phyloP scores from a whole-genome alignment of 495 filamentous ascomycete genomes.

The Pseudotulostoma volvatum region DNA sequence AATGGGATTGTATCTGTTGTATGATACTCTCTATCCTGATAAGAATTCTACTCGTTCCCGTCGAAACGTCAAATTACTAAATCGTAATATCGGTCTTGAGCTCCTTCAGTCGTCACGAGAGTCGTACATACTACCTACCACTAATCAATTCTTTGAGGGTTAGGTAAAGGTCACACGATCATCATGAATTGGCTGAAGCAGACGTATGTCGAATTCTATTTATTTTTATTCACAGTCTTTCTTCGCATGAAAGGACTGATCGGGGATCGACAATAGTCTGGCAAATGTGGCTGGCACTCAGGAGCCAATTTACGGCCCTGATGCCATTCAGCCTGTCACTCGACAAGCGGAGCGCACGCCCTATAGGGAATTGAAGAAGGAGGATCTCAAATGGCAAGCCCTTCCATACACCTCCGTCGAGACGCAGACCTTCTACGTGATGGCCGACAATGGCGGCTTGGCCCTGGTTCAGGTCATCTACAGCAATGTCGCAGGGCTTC shows the following conservation, averaged over 20 bases:
- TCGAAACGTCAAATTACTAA: no score
- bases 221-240: background rate
- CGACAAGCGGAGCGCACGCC: constrained; percentile 61
- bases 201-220: constrained; percentile 33
- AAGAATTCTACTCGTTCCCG: no score
- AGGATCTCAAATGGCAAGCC: constrained; percentile 66
- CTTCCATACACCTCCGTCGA: constrained; percentile 80
- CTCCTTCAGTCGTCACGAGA: no score
- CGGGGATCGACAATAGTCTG: constrained; percentile 38
- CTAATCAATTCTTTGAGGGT: no score
- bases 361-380: constrained; percentile 61
- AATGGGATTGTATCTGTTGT: no score
- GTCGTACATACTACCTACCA: no score
- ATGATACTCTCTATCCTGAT: no score
- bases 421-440: constrained; percentile 91
- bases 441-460: constrained; percentile 57
- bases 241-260: constrained; percentile 11
- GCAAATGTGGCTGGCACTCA: constrained; percentile 86
- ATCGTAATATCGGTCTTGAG: no score
- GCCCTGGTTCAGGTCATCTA: constrained; percentile 86
- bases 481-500: constrained; percentile 85
- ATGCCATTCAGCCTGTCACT: constrained; percentile 71
- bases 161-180: no score
- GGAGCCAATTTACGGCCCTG: constrained; percentile 90
- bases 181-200: constrained; percentile 60